Evolutionary conservation across 2,329 filamentous ascomycete species (phyloP).

Genomic region (Claviceps quebecensis): DNA sequence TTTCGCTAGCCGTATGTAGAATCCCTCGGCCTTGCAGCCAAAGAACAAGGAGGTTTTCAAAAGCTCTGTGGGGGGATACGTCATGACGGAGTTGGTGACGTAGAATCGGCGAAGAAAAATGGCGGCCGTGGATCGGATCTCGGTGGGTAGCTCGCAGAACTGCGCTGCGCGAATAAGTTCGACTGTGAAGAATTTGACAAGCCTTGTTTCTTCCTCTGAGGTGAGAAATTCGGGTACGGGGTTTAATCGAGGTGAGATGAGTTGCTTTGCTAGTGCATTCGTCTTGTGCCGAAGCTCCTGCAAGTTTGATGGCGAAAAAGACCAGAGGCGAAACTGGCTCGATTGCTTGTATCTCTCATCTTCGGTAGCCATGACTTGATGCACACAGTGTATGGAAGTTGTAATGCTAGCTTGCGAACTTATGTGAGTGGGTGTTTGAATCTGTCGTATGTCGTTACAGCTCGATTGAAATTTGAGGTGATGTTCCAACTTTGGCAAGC

Average conservation of each 20-base stretch:
- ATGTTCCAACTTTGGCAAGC: no score
- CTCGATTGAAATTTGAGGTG: background rate
- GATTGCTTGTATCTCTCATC: conserved; percentile 84
- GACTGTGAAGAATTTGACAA: conserved; percentile 64
- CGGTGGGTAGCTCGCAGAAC: conserved; percentile 36
- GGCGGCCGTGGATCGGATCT: conserved; percentile 54
- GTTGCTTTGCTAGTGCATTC: conserved; percentile 56
- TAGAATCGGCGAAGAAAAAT: conserved; percentile 92
- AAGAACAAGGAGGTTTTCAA: conserved; percentile 87
- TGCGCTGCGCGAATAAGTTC: conserved; percentile 43
- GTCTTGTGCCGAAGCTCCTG: conserved; percentile 60
- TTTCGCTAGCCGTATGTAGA: conserved; percentile 49
- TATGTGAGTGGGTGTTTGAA: background rate
- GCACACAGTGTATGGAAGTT: background rate
- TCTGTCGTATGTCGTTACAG: background rate
- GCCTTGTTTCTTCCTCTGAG: conserved; percentile 64
- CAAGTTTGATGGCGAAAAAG: conserved; percentile 65
- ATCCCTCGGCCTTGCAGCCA: conserved; percentile 81
- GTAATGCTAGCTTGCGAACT: background rate
- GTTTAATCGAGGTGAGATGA: conserved; percentile 43
- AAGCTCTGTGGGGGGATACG: conserved; percentile 80
- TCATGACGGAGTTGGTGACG: conserved; percentile 89
- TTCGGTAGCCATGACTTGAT: conserved; percentile 53
- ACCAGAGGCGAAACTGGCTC: conserved; percentile 86
- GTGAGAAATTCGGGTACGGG: conserved; percentile 65